phyloP scores from a whole-genome alignment of 768 basidiomycete species.

The Filobasidium wieringae region DNA sequence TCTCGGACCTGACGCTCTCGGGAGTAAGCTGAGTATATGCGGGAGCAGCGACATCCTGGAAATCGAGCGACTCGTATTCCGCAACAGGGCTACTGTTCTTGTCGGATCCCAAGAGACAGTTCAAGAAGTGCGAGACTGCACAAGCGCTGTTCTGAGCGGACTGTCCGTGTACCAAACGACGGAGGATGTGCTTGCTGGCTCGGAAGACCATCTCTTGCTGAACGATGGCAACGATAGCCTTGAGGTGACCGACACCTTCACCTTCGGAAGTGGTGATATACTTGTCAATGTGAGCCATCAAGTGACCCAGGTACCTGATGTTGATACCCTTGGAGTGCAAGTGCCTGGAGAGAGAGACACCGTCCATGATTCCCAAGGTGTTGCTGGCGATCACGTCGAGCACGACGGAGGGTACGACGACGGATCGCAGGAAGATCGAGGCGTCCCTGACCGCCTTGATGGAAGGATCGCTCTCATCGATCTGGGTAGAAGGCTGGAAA shows the following conservation, averaged over 20 bases:
- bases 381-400: conserved; percentile 35
- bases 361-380: conserved; percentile 38
- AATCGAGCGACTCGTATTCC: conserved; percentile 30
- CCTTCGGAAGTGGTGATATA: conserved; percentile 26
- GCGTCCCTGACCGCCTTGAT: conserved; percentile 43
- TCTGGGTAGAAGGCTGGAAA: conserved; percentile 23
- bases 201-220: conserved; percentile 43
- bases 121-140: conserved; percentile 43
- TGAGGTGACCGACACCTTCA: conserved; percentile 23
- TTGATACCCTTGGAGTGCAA: conserved; percentile 43
- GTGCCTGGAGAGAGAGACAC: conserved; percentile 33
- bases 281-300: conserved; percentile 32
- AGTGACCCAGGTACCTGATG: conserved; percentile 43
- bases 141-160: conserved; percentile 32
- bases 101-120: conserved; percentile 41
- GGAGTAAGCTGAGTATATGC: conserved; percentile 39
- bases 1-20: conserved; percentile 28
- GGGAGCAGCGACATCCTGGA: conserved; percentile 24
- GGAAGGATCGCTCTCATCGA: conserved; percentile 38
- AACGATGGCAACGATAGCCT: conserved; percentile 33
- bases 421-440: conserved; percentile 38
- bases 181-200: conserved; percentile 41
- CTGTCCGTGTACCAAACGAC: conserved; percentile 32
- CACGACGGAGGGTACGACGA: conserved; percentile 37
- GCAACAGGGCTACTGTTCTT: conserved; percentile 35